phyloP scores from a whole-genome alignment of 2,329 filamentous ascomycete species.

The Fragosphaeria purpurea region DNA sequence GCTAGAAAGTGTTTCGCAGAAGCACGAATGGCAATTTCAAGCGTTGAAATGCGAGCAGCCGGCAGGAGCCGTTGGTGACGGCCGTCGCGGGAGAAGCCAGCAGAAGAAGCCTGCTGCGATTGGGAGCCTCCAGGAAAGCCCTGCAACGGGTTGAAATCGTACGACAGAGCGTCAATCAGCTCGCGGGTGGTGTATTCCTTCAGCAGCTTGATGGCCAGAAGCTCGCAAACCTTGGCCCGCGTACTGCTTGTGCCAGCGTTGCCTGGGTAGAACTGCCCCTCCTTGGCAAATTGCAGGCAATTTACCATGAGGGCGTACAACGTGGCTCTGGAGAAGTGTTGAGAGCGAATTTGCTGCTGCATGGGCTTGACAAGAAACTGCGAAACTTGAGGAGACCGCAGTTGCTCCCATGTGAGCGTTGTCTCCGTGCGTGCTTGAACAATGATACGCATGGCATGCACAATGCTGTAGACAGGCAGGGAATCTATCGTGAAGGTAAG shows the following conservation, averaged over 20 bases:
- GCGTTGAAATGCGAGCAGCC: slow-evolving; percentile 71
- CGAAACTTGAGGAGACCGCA: slow-evolving; percentile 90
- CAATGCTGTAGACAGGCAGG: slow-evolving; percentile 81
- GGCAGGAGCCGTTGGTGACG: slow-evolving; percentile 39
- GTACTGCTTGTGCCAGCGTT: slow-evolving; percentile 78
- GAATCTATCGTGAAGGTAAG: slow-evolving; percentile 46
- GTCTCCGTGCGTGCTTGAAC: slow-evolving; percentile 83
- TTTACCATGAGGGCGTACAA: slow-evolving; percentile 89
- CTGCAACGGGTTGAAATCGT: slow-evolving; percentile 89
- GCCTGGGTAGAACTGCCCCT: slow-evolving; percentile 69
- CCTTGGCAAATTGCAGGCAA: slow-evolving; percentile 85
- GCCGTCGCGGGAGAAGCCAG: slow-evolving; percentile 27
- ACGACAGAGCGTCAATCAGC: slow-evolving; percentile 86
- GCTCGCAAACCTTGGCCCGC: slow-evolving; percentile 78
- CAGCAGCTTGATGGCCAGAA: slow-evolving; percentile 78
- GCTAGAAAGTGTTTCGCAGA: slow-evolving; percentile 88
- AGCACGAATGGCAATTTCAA: slow-evolving; percentile 81
- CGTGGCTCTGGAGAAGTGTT: slow-evolving; percentile 78
- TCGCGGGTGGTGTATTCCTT: slow-evolving; percentile 85
- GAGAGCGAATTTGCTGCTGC: slow-evolving; percentile 73
- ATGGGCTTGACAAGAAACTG: slow-evolving; percentile 95
- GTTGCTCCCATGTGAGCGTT: slow-evolving; percentile 85
- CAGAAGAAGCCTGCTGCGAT: slow-evolving; percentile 15
- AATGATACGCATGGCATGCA: slow-evolving; percentile 78
- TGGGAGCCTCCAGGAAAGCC: slow-evolving; percentile 48